Evolutionary conservation across 2,329 filamentous ascomycete species (phyloP).

Genomic region (Epichloe festucae): DNA sequence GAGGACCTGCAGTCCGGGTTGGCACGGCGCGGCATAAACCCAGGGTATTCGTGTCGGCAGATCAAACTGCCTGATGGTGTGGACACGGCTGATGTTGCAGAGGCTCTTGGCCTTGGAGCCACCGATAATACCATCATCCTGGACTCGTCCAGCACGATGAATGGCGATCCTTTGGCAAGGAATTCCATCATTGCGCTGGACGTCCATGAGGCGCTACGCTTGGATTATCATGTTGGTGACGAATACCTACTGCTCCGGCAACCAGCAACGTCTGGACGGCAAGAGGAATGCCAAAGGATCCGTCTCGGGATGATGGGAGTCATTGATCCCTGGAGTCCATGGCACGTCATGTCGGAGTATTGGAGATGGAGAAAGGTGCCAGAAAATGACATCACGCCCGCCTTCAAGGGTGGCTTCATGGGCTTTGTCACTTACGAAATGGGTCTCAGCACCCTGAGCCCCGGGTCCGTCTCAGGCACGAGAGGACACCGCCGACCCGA

Average conservation of each 20-base stretch:
- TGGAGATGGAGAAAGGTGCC: slow-evolving; percentile 18
- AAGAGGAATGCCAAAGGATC: slow-evolving; percentile 16
- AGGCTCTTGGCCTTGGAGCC: slow-evolving; percentile 28
- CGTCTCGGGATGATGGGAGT: slow-evolving; percentile 9
- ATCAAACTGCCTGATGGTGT: slow-evolving; percentile 32
- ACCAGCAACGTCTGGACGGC: slow-evolving; percentile 9
- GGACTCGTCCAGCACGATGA: slow-evolving; percentile 45
- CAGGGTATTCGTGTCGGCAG: slow-evolving; percentile 25
- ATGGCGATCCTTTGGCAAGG: slow-evolving; percentile 29
- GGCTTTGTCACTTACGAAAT: slow-evolving; percentile 80
- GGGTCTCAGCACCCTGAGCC: slow-evolving; percentile 38
- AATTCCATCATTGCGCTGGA: slow-evolving; percentile 65
- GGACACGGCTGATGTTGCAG: slow-evolving; percentile 41
- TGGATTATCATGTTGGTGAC: slow-evolving; percentile 46
- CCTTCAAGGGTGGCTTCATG: slow-evolving; percentile 75
- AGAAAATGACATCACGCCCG: slow-evolving; percentile 15
- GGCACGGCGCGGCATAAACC: slow-evolving; percentile 17
- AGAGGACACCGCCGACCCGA: slow-evolving; percentile 44
- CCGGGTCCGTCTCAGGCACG: slow-evolving; percentile 13
- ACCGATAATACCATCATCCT: slow-evolving; percentile 42
- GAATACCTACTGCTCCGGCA: slow-evolving; percentile 19
- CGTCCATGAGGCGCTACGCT: slow-evolving; percentile 38
- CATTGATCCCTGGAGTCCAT: slow-evolving; percentile 25
- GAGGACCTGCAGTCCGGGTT: slow-evolving; percentile 13
- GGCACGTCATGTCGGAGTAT: slow-evolving; percentile 38